Evolutionary conservation across 108 stramenopile genomes (phyloP), one percentile per base, ranked within the genome.

Genomic region (Skeletonema tropicum): DNA sequence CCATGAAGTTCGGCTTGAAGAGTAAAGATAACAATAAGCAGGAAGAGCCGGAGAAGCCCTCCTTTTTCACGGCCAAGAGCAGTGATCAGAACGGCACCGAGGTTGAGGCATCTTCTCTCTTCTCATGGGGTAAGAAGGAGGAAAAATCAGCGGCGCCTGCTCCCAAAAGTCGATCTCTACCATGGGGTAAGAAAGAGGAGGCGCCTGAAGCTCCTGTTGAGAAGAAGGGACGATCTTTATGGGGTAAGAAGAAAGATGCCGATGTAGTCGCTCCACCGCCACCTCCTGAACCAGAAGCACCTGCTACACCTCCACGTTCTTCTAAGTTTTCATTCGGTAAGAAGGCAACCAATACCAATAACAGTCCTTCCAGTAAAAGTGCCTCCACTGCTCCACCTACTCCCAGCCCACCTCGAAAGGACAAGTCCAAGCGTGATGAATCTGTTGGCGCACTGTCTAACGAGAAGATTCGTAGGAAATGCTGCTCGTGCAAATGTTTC

Each of bases 301-400:
- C 52, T 25, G 52, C 23, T 7, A 55, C 52, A 9, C 52, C 52
- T 55, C 52, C 52, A 23, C 52, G 52, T 23, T 55, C 52, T 10
- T 55, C 52, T 25, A 55, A 23, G 7, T 55, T 55, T 23, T 55
- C 52, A 23, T 55, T 55, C 52, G 23, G 23, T 9, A 55, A 55
- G 52, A 55, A 55, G 9, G 6, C 49, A 52, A 23, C 19, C 49
- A n/a, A n/a, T n/a, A n/a, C n/a, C n/a, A 9, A 55, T 9, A n/a
- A 5, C 52, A 55, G 52, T 23, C 52, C 52, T 55, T 55, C 42
- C 42, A n/a, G 23, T 55, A 55, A 23, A 55, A 55, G 52, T 55
- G 52, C 23, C 2, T 23, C 23, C 9, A 55, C 52, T 55, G 52
- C 52, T 55, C 52, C 52, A 23, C 52, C 52, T n/a, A 55, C 52